phyloP scores from a whole-genome alignment of 495 filamentous ascomycete genomes.

The Penicillium ucsense region DNA sequence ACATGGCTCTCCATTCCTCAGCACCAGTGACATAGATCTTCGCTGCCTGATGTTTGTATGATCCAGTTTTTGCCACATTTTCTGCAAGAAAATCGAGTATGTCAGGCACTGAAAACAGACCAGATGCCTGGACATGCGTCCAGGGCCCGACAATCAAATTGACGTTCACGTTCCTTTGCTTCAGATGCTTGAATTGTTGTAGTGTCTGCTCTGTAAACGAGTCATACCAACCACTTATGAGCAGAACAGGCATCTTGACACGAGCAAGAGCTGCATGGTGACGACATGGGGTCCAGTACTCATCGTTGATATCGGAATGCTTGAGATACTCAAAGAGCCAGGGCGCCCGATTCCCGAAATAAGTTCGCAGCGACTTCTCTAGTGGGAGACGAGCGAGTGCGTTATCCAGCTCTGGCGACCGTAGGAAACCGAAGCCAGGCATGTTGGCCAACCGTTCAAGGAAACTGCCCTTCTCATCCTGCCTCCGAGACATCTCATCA shows the following conservation, averaged over 20 bases:
- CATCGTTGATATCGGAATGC: conserved; percentile 10
- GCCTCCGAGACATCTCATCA: conserved; percentile 7
- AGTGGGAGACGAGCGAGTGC: conserved; percentile 9
- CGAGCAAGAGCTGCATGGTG: conserved; percentile 13
- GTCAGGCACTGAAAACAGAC: conserved; percentile 8
- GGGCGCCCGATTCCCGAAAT: conserved; percentile 13
- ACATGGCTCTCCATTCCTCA: conserved; percentile 9
- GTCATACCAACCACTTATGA: conserved; percentile 25
- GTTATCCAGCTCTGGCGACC: conserved; percentile 3
- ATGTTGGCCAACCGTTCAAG: conserved; percentile 4
- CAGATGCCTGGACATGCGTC: conserved; percentile 10
- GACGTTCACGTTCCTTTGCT: conserved; percentile 5
- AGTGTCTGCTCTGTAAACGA: conserved; percentile 12
- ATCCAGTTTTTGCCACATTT: conserved; percentile 8
- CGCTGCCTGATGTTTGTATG: conserved; percentile 5
- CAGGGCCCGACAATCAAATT: conserved; percentile 12
- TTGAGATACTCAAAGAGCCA: conserved; percentile 11
- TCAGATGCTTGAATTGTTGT: conserved; percentile 12
- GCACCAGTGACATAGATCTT: conserved; percentile 10
- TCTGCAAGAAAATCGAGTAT: conserved; percentile 11
- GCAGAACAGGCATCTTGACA: conserved; percentile 17
- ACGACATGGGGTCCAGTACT: conserved; percentile 9
- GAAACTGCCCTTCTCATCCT: conserved; percentile 3
- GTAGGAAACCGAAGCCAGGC: conserved; percentile 9
- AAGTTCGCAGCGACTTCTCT: conserved; percentile 5